A percentile compares a stretch with the other conserved stretches of the same genome.
Conservation (phyloP, 768 basidiomycete species). For the Russula dissimulans region DNA sequence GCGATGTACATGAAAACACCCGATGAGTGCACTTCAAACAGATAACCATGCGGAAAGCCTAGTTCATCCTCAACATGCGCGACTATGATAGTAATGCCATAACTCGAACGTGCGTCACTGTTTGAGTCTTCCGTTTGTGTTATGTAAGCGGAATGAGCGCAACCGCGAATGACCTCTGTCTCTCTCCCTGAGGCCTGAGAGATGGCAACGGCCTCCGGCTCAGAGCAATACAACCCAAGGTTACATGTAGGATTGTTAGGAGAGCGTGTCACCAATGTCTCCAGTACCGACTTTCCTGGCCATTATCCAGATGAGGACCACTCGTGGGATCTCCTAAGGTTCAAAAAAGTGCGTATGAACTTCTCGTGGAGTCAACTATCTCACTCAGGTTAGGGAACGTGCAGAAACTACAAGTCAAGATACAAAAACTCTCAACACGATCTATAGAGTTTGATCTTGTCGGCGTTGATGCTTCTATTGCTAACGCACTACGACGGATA, state of each 20-base stretch:
- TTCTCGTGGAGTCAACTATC: not conserved
- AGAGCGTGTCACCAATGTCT: constrained; percentile 70
- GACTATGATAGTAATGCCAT: no score
- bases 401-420: constrained; percentile 63
- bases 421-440: constrained; percentile 71
- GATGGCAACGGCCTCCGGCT: constrained; percentile 7
- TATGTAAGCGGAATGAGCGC: no score
- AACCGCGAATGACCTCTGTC: no score
- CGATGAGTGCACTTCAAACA: no score
- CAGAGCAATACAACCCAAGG: constrained; percentile 29
- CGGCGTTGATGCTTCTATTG: constrained; percentile 92
- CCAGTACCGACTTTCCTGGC: constrained; percentile 86
- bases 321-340: constrained; percentile 69
- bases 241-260: constrained; percentile 59
- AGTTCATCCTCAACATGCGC: no score
- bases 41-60: no score
- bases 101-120: no score
- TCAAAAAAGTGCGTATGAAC: constrained; percentile 55
- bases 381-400: constrained; percentile 26
- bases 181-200: not conserved
- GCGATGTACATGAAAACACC: no score
- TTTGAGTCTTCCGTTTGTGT: no score
- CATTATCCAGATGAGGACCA: constrained; percentile 80
- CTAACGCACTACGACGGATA: constrained; percentile 88
- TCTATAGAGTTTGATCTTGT: constrained; percentile 92